A percentile compares a stretch with the other conserved stretches of the same genome.
Conservation (phyloP, 2,329 filamentous ascomycete species). For the Monosporascus sp. region DNA sequence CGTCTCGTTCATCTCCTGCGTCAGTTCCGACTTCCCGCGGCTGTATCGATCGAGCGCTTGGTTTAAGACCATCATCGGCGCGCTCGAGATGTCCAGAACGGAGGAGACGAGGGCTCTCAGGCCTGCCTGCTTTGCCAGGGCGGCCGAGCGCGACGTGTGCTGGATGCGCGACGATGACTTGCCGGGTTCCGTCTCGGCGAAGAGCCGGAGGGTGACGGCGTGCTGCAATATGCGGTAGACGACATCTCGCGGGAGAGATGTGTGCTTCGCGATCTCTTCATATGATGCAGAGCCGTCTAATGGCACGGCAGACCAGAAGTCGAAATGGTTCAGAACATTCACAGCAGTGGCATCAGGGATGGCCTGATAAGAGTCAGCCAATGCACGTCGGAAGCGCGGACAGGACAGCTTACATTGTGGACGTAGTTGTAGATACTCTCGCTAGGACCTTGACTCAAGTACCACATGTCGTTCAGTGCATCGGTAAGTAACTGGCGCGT, state of each 20-base stretch:
- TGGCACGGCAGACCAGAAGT: constrained; percentile 48
- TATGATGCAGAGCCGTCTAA: constrained; percentile 40
- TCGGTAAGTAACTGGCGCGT: constrained; percentile 40
- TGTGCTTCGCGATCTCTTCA: constrained; percentile 32
- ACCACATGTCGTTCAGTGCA: constrained; percentile 40
- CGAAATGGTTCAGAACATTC: constrained; percentile 46
- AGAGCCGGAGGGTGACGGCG: constrained; percentile 34
- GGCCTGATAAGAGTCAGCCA: constrained; percentile 23
- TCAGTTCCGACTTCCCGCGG: constrained; percentile 25
- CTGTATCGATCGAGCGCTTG: constrained; percentile 29
- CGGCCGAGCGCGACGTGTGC: constrained; percentile 35
- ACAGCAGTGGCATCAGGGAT: constrained; percentile 40
- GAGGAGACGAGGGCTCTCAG: constrained; percentile 32
- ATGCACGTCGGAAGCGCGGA: background rate
- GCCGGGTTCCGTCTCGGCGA: constrained; percentile 23
- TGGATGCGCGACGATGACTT: constrained; percentile 22
- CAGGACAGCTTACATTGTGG: constrained; percentile 29
- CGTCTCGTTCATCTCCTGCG: constrained; percentile 30
- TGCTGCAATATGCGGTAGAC: constrained; percentile 34
- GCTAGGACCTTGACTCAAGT: constrained; percentile 42
- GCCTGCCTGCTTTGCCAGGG: constrained; percentile 27
- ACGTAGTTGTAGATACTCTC: constrained; percentile 44
- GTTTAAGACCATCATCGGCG: constrained; percentile 31
- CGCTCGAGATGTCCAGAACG: constrained; percentile 32
- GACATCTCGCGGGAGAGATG: constrained; percentile 33